Conservation (phyloP, 192 early-diverging fungal genomes). For the Rhizophagus prolifer region DNA sequence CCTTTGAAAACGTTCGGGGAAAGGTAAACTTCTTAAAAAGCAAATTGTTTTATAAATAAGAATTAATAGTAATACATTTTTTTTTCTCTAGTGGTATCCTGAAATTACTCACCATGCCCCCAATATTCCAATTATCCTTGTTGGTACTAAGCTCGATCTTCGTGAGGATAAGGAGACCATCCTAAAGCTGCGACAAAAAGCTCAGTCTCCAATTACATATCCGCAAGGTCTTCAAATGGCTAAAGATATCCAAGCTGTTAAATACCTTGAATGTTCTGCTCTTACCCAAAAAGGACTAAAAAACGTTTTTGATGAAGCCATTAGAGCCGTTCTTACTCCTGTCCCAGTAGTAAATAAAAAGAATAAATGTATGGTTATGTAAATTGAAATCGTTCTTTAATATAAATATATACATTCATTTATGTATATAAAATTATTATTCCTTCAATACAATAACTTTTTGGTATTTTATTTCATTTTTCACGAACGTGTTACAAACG, state of each 20-base stretch:
- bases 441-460: neutral
- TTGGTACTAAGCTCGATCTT: slow-evolving; percentile 97
- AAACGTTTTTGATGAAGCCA: slow-evolving; percentile 98
- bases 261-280: slow-evolving; percentile 97
- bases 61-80: neutral
- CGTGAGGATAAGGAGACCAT: slow-evolving; percentile 92
- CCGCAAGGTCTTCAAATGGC: slow-evolving; percentile 84
- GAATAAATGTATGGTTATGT: slow-evolving; percentile 79
- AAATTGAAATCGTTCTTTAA: slow-evolving; percentile 28
- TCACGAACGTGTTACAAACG: neutral
- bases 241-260: slow-evolving; percentile 86
- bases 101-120: slow-evolving; percentile 96
- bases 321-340: slow-evolving; percentile 86
- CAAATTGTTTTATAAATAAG: neutral
- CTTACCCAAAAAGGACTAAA: slow-evolving; percentile 97
- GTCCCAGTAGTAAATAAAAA: slow-evolving; percentile 59
- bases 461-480: neutral
- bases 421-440: neutral
- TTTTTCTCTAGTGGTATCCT: slow-evolving; percentile 77
- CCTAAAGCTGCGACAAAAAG: slow-evolving; percentile 83
- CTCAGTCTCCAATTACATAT: slow-evolving; percentile 85
- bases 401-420: neutral
- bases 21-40: slow-evolving; percentile 58
- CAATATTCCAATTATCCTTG: slow-evolving; percentile 87
- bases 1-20: slow-evolving; percentile 95